Conservation (phyloP, 2,329 filamentous ascomycete species). For the Sclerotinia minor region DNA sequence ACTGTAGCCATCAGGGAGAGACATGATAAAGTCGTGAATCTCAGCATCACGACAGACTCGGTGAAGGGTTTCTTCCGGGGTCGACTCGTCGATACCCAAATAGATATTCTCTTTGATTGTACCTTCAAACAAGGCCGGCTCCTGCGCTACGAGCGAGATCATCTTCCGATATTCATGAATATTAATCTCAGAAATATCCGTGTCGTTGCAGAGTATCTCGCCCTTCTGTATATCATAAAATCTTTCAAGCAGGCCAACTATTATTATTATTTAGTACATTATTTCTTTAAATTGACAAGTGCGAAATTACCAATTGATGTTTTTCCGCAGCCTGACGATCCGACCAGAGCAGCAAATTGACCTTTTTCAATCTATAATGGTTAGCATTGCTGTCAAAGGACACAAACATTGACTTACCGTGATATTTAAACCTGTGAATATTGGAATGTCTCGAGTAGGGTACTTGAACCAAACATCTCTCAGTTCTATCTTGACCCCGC, state of each 20-base stretch:
- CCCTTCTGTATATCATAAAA: conserved; percentile 71
- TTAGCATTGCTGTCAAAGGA: conserved; percentile 24
- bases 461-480: conserved; percentile 60
- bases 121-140: conserved; percentile 64
- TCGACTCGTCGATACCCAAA: conserved; percentile 55
- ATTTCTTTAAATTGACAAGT: neutral
- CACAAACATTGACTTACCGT: conserved; percentile 40
- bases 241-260: conserved; percentile 40
- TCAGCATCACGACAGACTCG: conserved; percentile 53
- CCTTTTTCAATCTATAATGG: conserved; percentile 52
- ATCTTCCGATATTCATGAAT: conserved; percentile 62
- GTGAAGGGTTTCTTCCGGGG: conserved; percentile 46
- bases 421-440: conserved; percentile 63
- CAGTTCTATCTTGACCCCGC: conserved; percentile 57
- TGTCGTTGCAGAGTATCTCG: conserved; percentile 62
- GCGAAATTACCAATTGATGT: conserved; percentile 17
- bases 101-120: conserved; percentile 70
- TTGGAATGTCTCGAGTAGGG: conserved; percentile 55
- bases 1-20: conserved; percentile 52
- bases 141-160: conserved; percentile 72
- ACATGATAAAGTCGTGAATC: conserved; percentile 54
- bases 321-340: conserved; percentile 55
- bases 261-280: neutral
- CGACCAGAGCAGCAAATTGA: conserved; percentile 70
- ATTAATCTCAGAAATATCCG: conserved; percentile 59